Evolutionary conservation across 2,329 filamentous ascomycete species (phyloP).

Genomic region (Epichloe sylvatica): DNA sequence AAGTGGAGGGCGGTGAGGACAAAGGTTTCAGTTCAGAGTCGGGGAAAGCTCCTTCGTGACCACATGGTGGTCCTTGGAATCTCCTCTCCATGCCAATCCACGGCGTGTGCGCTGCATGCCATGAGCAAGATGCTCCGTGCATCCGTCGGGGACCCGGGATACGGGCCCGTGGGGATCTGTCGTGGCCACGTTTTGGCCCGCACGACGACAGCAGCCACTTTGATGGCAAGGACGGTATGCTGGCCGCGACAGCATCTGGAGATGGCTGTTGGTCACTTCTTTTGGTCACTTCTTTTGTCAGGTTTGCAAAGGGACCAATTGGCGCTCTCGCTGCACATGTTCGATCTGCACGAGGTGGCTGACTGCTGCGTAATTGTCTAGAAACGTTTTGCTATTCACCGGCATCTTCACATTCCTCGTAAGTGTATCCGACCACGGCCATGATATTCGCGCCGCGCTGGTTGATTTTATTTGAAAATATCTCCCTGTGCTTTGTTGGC

Average conservation of each 20-base stretch:
- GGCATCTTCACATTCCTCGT: slow-evolving; percentile 85
- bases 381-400: slow-evolving; percentile 63
- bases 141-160: not conserved
- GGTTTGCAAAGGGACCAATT: slow-evolving; percentile 2
- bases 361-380: slow-evolving; percentile 21
- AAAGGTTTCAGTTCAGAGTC: not conserved
- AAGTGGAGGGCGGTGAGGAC: slow-evolving; percentile 1
- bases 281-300: slow-evolving; percentile 25
- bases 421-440: slow-evolving; percentile 17
- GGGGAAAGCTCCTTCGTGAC: not conserved
- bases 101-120: not conserved
- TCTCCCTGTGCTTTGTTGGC: not conserved
- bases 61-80: not conserved
- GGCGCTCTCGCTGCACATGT: not conserved
- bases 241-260: not conserved
- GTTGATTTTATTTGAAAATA: not conserved
- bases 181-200: slow-evolving; percentile 4
- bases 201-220: not conserved
- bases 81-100: not conserved
- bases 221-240: not conserved
- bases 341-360: slow-evolving; percentile 11
- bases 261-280: slow-evolving; percentile 18
- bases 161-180: slow-evolving; percentile 1
- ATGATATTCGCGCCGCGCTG: not conserved
- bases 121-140: not conserved